A percentile compares a stretch with the other conserved stretches of the same genome.
Conservation (phyloP, 192 early-diverging fungal genomes). For the Spizellomyces punctatus region DNA sequence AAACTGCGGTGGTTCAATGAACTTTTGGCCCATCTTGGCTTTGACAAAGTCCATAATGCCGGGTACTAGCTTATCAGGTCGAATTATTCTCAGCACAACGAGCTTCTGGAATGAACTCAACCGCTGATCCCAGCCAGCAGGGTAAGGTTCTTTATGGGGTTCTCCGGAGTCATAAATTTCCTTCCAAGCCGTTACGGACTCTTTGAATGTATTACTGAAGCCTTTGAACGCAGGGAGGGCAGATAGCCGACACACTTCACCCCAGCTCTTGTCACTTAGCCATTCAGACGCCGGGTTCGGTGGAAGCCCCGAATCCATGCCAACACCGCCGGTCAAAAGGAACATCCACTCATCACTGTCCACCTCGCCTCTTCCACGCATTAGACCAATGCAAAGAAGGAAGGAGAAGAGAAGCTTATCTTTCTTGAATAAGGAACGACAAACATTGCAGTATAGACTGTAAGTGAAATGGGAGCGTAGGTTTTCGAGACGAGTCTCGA, state of each 20-base stretch:
- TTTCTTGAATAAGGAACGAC: conserved; percentile 64
- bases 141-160: conserved; percentile 49
- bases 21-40: conserved; percentile 59
- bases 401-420: conserved; percentile 67
- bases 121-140: conserved; percentile 50
- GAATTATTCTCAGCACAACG: conserved; percentile 47
- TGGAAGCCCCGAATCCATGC: conserved; percentile 40
- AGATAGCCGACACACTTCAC: conserved; percentile 51
- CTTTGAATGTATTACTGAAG: conserved; percentile 42
- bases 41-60: conserved; percentile 63
- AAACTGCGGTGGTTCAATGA: conserved; percentile 64
- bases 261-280: conserved; percentile 60
- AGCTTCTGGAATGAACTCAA: conserved; percentile 59
- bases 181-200: conserved; percentile 39
- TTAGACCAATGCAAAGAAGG: conserved; percentile 60
- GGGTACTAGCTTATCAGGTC: conserved; percentile 61
- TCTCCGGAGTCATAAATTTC: conserved; percentile 52
- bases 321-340: conserved; percentile 59
- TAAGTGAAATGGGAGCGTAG: conserved; percentile 60
- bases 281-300: conserved; percentile 58
- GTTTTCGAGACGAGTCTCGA: conserved; percentile 56
- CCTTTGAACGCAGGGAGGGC: conserved; percentile 47
- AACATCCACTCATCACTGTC: conserved; percentile 65
- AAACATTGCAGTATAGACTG: conserved; percentile 65
- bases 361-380: conserved; percentile 53